Conservation (phyloP, 805 yeast genomes). For the Suhomyces sp. region DNA sequence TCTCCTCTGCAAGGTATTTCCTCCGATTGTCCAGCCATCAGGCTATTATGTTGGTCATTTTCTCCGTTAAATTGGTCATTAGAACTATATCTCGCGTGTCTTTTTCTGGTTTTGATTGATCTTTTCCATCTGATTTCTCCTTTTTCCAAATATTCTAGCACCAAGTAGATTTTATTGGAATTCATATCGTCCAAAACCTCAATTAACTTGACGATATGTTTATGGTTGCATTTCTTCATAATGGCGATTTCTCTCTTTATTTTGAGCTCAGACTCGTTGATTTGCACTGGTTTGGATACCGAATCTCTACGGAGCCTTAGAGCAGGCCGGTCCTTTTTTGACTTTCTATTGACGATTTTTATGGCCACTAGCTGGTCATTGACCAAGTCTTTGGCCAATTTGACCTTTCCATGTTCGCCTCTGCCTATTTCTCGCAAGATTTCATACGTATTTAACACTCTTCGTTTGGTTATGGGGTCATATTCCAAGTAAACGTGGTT, state of each 20-base stretch:
- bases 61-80: background rate
- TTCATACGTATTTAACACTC: constrained; percentile 85
- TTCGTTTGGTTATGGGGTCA: constrained; percentile 81
- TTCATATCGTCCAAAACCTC: constrained; percentile 81
- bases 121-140: constrained; percentile 87
- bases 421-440: constrained; percentile 82
- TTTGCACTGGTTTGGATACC: constrained; percentile 7
- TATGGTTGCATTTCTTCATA: constrained; percentile 46
- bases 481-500: constrained; percentile 75
- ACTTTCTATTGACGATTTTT: constrained; percentile 79
- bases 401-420: constrained; percentile 99
- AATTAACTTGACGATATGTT: constrained; percentile 37
- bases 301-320: constrained; percentile 27
- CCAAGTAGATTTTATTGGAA: constrained; percentile 83
- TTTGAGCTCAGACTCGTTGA: constrained; percentile 30
- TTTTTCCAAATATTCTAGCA: constrained; percentile 81
- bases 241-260: constrained; percentile 43
- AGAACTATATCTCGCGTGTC: background rate
- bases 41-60: background rate
- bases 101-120: constrained; percentile 14
- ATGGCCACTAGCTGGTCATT: constrained; percentile 77
- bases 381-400: constrained; percentile 75
- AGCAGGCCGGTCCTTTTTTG: constrained; percentile 32
- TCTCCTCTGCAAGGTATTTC: constrained; percentile 40
- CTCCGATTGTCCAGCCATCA: constrained; percentile 20